phyloP scores from a whole-genome alignment of 2,329 filamentous ascomycete genomes.

The Aulographum hederae region DNA sequence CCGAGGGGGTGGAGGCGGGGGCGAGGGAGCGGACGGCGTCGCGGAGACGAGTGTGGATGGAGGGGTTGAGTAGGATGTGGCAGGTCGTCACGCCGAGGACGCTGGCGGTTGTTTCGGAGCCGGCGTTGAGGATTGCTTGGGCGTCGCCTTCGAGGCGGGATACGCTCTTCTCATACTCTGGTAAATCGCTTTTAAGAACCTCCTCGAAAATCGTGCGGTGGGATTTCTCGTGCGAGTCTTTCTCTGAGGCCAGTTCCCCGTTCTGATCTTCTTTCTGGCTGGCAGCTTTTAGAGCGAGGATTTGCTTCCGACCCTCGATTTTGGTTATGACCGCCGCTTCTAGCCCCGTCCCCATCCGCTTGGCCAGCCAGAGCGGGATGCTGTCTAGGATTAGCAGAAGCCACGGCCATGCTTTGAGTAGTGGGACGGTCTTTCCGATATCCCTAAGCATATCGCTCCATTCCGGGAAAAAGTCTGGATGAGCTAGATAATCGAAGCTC shows the following conservation, averaged over 20 bases:
- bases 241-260: too few species aligned
- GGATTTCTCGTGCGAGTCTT: too few species aligned
- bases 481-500: neutral
- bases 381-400: neutral
- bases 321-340: too few species aligned
- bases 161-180: conserved; percentile 7
- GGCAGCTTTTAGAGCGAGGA: too few species aligned
- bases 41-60: conserved; percentile 9
- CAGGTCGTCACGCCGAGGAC: conserved; percentile 13
- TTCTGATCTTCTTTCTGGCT: too few species aligned
- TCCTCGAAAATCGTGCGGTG: neutral
- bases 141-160: conserved; percentile 20
- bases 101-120: conserved; percentile 20
- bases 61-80: conserved; percentile 12
- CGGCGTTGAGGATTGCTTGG: conserved; percentile 18
- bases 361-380: neutral
- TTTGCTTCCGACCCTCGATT: too few species aligned
- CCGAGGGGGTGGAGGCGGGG: conserved; percentile 7
- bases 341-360: neutral
- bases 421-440: neutral
- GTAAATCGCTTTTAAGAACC: conserved; percentile 3
- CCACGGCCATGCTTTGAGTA: neutral
- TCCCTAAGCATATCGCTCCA: neutral
- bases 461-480: neutral
- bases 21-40: conserved; percentile 11